Base-by-base conservation (phyloP, 1,139 yeast genomes). In the Geotrichum restrictum region DNA sequence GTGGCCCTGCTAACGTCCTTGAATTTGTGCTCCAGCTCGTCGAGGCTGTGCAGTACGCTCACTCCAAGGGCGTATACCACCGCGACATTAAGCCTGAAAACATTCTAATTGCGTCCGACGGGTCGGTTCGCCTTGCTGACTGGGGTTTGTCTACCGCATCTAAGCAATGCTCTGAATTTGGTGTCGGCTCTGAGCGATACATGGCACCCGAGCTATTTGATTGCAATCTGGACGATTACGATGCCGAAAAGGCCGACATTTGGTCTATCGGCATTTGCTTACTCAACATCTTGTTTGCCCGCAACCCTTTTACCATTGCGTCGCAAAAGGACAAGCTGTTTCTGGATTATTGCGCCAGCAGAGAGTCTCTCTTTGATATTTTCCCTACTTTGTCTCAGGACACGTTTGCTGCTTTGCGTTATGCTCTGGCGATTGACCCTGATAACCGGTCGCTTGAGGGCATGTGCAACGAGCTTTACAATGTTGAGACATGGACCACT, bases 261-360 rank as follows among this genome's bases (percentile, higher is more conserved):
- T 93, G 98, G 98, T 84, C 97, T 1, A 72, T 88, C 57, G 98
- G 98, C 21, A 83, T 91, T 59, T 87, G 89, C 54, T 75, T 93
- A 57, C 74, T 93, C 62, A 91, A 94, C 61, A 76, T 88, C 56
- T 85, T 91, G 31, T 93, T 91, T 73, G 95, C 88, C 54, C 85
- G 91, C 65, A 88, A 88, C 67, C 98, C 98, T 1, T 93, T 93
- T 68, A 69, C 70, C 46, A 83, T 83, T 14, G 98, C 98, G 2
- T 83, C 84, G 63, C 82, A 83, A 61, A 78, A 85, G 24, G 98
- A 93, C 69, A 88, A 88, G 65, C 74, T 93, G 53, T 93, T 89
- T 68, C 73, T 87, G 61, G 94, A 88, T 69, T 93, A 87, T 73
- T 91, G 93, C 19, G 80, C 85, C 38, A 85, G 86, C 64, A 80